Percentiles rank a stretch among this genome's conserved stretches.
Evolutionary conservation across 176 grass and related monocot genomes (phyloP).

Genomic region (Oryza glumipatula): DNA sequence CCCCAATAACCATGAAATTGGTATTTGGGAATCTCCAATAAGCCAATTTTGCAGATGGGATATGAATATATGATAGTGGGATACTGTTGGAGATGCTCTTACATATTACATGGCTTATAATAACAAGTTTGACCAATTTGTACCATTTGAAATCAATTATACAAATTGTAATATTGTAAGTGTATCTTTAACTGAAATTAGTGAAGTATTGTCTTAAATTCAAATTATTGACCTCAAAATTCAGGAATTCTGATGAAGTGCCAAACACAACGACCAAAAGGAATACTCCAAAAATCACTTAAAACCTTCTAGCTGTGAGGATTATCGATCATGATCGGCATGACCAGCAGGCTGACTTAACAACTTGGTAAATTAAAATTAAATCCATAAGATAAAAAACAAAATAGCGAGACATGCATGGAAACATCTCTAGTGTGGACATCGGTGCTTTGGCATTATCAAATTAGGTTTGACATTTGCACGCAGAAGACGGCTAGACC

Average conservation of each 20-base stretch:
- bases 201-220: background rate
- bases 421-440: background rate
- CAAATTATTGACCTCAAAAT: background rate
- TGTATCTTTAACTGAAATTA: background rate
- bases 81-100: too few relatives aligned
- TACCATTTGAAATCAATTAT: too few relatives aligned
- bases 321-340: background rate
- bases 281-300: background rate
- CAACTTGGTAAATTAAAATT: slow-evolving; percentile 27
- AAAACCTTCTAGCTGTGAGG: background rate
- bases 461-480: slow-evolving; percentile 34
- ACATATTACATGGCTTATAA: too few relatives aligned
- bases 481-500: background rate
- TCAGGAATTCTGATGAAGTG: background rate
- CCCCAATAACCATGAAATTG: too few relatives aligned
- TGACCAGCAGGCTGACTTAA: background rate
- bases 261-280: background rate
- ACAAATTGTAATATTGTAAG: background rate
- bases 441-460: background rate
- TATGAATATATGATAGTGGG: too few relatives aligned
- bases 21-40: too few relatives aligned
- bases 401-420: background rate
- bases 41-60: too few relatives aligned
- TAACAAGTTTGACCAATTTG: too few relatives aligned
- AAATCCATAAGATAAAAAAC: background rate